Evolutionary conservation across 768 basidiomycete species (phyloP), one percentile per base, ranked within the genome.

Genomic region (Neoboletus subvelutipes): DNA sequence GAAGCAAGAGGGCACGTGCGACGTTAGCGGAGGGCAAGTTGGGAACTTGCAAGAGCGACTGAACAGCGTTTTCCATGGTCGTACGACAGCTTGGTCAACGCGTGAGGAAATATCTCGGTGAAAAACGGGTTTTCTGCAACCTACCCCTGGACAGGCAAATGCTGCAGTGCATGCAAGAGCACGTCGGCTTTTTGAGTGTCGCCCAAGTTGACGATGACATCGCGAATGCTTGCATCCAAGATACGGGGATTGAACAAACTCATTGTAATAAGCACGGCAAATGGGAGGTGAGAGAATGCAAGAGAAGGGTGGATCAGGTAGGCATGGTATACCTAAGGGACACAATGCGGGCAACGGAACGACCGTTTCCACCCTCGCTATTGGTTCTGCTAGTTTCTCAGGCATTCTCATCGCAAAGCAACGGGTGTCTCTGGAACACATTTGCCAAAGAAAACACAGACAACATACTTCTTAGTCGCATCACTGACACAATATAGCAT

Each of bases 141-240:
- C 37, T 67, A 88, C 85, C 85, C 80, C 56, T 92, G 86, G 46
- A 80, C 77, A 50, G 86, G 83, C 57, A 96, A 82, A 64, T 87
- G 87, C 61, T 87, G 85, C 80, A 94, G 84, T n/a, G 91, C 92
- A 61, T 89, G 85, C 48, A 93, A 70, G 52, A 92, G 74, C 37
- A 89, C 78, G 55, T 86, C 86, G 20, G 80, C 85, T 69, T 89
- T 90, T 67, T 88, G 81, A 61, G 80, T 80, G 67, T 86, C 81
- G 5, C 80, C 76, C 34, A 90, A 76, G 56, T 77, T 79, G 8
- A 75, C 74, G 0, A 81, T 77, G 22, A 87, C 83, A 64, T 89
- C 86, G 45, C 84, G 86, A 64, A 88, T 85, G 75, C 85, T 83
- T 20, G 88, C 88, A 64, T 90, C 87, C 39, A 90, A 76, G 58